phyloP scores from a whole-genome alignment of 352 stramenopile species.

The Globisporangium uncinulatum region DNA sequence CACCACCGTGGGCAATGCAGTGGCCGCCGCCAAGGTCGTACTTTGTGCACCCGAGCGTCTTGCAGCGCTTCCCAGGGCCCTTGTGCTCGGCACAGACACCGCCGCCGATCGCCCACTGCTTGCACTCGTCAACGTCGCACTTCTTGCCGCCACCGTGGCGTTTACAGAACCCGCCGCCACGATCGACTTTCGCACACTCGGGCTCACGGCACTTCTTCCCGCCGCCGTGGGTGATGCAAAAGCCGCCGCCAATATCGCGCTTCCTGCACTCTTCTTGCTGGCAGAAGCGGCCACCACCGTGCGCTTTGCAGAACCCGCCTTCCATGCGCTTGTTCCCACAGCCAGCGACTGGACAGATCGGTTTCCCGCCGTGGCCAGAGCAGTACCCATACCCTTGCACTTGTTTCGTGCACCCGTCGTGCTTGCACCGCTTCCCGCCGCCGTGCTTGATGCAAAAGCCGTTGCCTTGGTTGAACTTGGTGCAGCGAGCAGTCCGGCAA shows the following conservation, averaged over 20 bases:
- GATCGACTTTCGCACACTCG: constrained; percentile 76
- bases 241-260: constrained; percentile 81
- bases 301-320: constrained; percentile 80
- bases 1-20: constrained; percentile 82
- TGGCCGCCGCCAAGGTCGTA: constrained; percentile 78
- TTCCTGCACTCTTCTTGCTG: constrained; percentile 69
- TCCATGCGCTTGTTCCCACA: constrained; percentile 86
- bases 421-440: constrained; percentile 81
- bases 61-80: constrained; percentile 70
- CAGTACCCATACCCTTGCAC: constrained; percentile 84
- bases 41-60: constrained; percentile 72
- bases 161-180: constrained; percentile 76
- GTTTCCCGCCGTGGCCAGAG: constrained; percentile 76
- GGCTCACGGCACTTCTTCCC: constrained; percentile 76
- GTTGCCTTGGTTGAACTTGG: constrained; percentile 83
- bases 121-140: constrained; percentile 67
- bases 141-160: constrained; percentile 84
- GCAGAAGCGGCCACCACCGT: constrained; percentile 78
- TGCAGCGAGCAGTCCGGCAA: constrained; percentile 69
- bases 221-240: constrained; percentile 82
- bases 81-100: constrained; percentile 77
- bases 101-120: constrained; percentile 76
- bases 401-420: constrained; percentile 72
- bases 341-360: constrained; percentile 62
- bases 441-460: constrained; percentile 84